These are phyloP conservation scores for Xylariaceae sp. DNA, from an alignment of 2,329 filamentous ascomycete species.

Conservation along the genomic window DNA sequence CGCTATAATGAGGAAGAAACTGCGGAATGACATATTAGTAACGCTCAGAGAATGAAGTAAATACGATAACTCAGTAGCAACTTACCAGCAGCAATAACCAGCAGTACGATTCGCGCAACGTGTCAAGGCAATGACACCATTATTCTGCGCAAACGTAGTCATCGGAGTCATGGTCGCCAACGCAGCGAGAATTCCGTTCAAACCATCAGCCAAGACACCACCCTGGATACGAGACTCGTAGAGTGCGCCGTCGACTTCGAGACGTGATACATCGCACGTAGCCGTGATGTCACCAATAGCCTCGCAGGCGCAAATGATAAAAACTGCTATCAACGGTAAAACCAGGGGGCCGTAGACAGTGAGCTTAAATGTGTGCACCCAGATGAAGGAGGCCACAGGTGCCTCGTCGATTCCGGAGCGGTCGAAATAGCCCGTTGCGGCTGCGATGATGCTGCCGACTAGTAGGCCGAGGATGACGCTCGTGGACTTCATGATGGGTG, in stretches of 20 bases:
- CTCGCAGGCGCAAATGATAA: slow-evolving; percentile 72
- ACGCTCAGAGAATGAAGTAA: not conserved
- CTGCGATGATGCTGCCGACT: slow-evolving; percentile 74
- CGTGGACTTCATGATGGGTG: slow-evolving; percentile 79
- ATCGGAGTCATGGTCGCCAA: slow-evolving; percentile 78
- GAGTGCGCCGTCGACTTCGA: slow-evolving; percentile 66
- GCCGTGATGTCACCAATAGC: slow-evolving; percentile 78
- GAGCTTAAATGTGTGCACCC: slow-evolving; percentile 73
- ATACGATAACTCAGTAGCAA: not conserved
- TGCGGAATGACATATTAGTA: slow-evolving; percentile 9
- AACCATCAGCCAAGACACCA: slow-evolving; percentile 71
- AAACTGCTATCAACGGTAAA: slow-evolving; percentile 65
- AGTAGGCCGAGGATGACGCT: slow-evolving; percentile 72
- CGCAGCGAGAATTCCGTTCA: slow-evolving; percentile 71
- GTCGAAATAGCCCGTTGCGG: slow-evolving; percentile 74
- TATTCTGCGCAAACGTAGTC: slow-evolving; percentile 79
- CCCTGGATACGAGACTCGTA: slow-evolving; percentile 79
- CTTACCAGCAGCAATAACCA: slow-evolving; percentile 66
- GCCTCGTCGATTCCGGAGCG: slow-evolving; percentile 66
- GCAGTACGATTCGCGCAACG: slow-evolving; percentile 77
- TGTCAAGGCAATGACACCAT: slow-evolving; percentile 78
- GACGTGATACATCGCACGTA: slow-evolving; percentile 73
- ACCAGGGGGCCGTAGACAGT: slow-evolving; percentile 70
- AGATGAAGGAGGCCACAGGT: slow-evolving; percentile 70
- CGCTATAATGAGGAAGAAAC: slow-evolving; percentile 73